These are phyloP conservation scores for Diaporthe vexans DNA, from an alignment of 2,329 filamentous ascomycete species.

Conservation along the genomic window DNA sequence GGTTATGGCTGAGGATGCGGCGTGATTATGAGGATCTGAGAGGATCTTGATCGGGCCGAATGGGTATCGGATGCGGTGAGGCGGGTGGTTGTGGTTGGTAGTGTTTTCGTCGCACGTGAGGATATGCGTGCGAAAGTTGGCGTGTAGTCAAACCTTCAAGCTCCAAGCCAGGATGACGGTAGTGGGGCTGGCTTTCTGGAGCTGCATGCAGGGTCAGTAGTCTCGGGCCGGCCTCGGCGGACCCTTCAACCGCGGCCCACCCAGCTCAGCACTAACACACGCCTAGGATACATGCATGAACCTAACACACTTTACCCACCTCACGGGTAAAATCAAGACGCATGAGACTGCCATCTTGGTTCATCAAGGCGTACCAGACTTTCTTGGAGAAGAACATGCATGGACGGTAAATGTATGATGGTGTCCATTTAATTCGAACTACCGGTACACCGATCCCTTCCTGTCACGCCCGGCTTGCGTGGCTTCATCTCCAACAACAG, in stretches of 20 bases:
- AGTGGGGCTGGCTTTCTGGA: not conserved
- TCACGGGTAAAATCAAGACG: conserved; percentile 13
- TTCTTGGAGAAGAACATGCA: not conserved
- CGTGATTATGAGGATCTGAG: too few species aligned
- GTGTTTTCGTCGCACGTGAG: not conserved
- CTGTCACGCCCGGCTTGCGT: not conserved
- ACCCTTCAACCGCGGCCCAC: not conserved
- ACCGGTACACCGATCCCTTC: not conserved
- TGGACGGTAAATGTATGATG: not conserved
- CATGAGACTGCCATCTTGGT: conserved; percentile 1
- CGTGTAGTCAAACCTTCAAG: conserved; percentile 23
- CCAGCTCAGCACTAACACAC: not conserved
- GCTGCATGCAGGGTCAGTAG: not conserved
- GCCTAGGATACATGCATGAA: conserved; percentile 9
- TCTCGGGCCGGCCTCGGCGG: conserved; percentile 27
- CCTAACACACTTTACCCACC: not conserved
- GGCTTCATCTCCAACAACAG: not conserved
- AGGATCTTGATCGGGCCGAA: not conserved
- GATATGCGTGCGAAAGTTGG: not conserved
- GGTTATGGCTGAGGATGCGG: too few species aligned
- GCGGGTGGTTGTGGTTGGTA: not conserved
- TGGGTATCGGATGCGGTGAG: not conserved
- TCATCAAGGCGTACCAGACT: conserved; percentile 9
- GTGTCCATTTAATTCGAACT: conserved; percentile 13
- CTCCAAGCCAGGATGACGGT: not conserved